Evolutionary conservation across 768 basidiomycete species (phyloP), one percentile per base, ranked within the genome.

Genomic region (Agrocybe praecox): DNA sequence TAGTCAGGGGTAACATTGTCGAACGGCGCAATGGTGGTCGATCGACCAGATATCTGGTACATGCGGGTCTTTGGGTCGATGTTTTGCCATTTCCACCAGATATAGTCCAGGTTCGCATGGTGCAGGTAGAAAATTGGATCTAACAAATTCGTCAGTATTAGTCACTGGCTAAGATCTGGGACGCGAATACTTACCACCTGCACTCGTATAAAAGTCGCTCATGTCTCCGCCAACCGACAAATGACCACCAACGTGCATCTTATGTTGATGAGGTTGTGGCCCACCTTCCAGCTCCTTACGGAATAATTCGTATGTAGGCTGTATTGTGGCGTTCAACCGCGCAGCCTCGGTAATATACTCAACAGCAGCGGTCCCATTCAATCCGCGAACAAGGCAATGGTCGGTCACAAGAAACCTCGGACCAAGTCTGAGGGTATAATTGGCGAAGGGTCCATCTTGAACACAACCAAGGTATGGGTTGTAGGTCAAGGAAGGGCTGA

Each of bases 21-120:
- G 46, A 64, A 73, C 4, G 52, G 65, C 0, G 73, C 70, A 12
- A 66, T 66, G 17, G 48, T 52, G 6, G 63, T 59, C 18, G 73
- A 63, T 10, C 67, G 69, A n/a, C 76, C 76, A 2, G 73, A 72
- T 3, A 78, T 66, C 12, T 73, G 72, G 24, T 67, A 67, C 26
- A 77, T 53, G 23, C 72, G 68, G 2, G 12, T 6, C 15, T 52
- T 55, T 2, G 47, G 48, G 11, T 34, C 5, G 29, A 62, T 53
- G n/a, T 61, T 57, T 49, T 76, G 76, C 77, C 77, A 79, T 6
- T 59, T 43, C 75, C 73, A 74, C 76, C 76, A 78, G 2, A 78
- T 65, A 17, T 73, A 68, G 40, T 77, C 75, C 15, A 78, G 62
- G 53, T 75, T 76, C 6, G 70, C 67, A 55, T 78, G 75, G 59